Evolutionary conservation across 805 yeast genomes (phyloP), one percentile per base, ranked within the genome.

Genomic region (Blastobotrys mokoenaii): DNA sequence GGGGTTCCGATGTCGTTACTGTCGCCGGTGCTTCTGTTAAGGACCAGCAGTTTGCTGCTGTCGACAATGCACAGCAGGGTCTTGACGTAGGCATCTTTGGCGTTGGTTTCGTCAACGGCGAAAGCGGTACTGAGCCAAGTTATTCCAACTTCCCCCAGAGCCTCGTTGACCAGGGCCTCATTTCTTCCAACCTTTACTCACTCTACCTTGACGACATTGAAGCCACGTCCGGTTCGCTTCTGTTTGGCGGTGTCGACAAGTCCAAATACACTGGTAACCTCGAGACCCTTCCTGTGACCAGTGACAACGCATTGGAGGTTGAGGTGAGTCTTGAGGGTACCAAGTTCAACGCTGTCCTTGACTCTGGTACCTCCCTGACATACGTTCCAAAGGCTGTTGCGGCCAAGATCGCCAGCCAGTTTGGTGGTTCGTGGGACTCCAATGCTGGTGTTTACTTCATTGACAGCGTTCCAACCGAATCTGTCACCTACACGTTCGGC

Each of bases 91-190:
- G 51, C 16, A 51, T 59, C 33, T 47, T 59, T 43, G 64, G 64
- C n/a, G 51, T 60, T 27, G 62, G 63, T 6, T 49, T 51, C 40
- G 40, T 47, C 12, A 27, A 54, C 15, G 46, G 47, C 44, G 63
- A 60, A 49, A 51, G 52, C 6, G 49, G 45, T n/a, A 27, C 38
- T 16, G 39, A 42, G 11, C 9, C 20, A 3, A 40, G 30, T 16
- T 83, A 83, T 60, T 67, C 71, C 39, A 83, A 83, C 58, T 62
- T 82, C 44, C 93, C 93, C 0, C 51, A 67, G 40, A 72, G 71
- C 44, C 61, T 84, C 65, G 76, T 69, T 37, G 51, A 62, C 22
- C 70, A 72, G 44, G 89, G 89, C 0, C 54, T 71, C 40, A 82
- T 79, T 50, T 56, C 69, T 32, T 68, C 70, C 40, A 67, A 67